phyloP scores from a whole-genome alignment of 495 filamentous ascomycete genomes.

The Xylaria telfairii region DNA sequence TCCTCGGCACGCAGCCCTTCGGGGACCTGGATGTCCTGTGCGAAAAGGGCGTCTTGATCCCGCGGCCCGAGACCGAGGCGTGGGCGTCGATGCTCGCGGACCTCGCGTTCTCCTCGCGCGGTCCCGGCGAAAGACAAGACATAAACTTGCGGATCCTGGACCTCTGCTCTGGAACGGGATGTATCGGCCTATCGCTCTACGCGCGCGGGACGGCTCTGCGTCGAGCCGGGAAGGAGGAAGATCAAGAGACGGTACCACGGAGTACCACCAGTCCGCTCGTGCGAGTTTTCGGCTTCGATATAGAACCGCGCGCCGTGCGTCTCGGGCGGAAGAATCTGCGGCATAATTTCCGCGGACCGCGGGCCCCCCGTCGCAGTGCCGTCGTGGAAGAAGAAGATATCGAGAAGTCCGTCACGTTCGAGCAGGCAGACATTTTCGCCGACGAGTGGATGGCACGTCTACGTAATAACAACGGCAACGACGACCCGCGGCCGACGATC shows the following conservation, averaged over 20 bases:
- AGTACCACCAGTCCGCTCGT: slow-evolving; percentile 26
- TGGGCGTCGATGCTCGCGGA: slow-evolving; percentile 64
- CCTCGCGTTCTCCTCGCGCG: slow-evolving; percentile 39
- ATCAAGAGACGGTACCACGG: background rate
- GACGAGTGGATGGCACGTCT: slow-evolving; percentile 28
- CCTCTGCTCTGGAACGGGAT: slow-evolving; percentile 89
- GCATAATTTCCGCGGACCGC: slow-evolving; percentile 51
- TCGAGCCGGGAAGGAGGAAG: background rate
- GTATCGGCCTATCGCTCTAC: slow-evolving; percentile 79
- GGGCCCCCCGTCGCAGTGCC: background rate
- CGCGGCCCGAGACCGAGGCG: slow-evolving; percentile 79
- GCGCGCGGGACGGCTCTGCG: slow-evolving; percentile 38
- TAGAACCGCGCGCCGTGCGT: slow-evolving; percentile 63
- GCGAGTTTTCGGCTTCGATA: slow-evolving; percentile 59
- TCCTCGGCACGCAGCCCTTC: slow-evolving; percentile 88
- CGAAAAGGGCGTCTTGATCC: slow-evolving; percentile 78
- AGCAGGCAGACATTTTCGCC: slow-evolving; percentile 61
- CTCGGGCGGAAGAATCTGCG: slow-evolving; percentile 67
- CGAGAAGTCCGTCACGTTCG: slow-evolving; percentile 51
- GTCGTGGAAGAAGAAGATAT: background rate
- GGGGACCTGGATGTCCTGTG: slow-evolving; percentile 82
- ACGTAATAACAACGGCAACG: background rate
- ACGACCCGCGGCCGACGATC: slow-evolving; percentile 36
- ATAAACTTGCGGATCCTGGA: slow-evolving; percentile 82
- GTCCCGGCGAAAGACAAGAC: no score